phyloP scores from a whole-genome alignment of 2,329 filamentous ascomycete species.

The Verticillium nubilum region DNA sequence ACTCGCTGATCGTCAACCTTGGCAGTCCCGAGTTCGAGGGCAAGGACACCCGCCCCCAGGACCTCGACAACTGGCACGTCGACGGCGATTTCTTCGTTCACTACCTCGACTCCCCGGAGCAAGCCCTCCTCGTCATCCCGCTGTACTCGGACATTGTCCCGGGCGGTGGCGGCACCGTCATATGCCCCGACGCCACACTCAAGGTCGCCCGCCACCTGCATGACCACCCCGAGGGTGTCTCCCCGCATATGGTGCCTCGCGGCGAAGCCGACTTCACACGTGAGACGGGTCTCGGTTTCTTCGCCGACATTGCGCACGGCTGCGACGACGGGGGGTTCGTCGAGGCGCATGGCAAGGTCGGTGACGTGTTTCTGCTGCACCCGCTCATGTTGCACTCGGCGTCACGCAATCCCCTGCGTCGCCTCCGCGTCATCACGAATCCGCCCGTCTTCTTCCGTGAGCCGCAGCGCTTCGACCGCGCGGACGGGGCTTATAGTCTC shows the following conservation, averaged over 20 bases:
- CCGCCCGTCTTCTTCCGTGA: constrained; percentile 39
- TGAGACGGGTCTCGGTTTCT: constrained; percentile 40
- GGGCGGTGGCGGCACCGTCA: constrained; percentile 58
- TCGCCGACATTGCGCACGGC: constrained; percentile 29
- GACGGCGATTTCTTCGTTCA: constrained; percentile 70
- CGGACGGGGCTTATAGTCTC: constrained; percentile 41
- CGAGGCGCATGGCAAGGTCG: constrained; percentile 47
- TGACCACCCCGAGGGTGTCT: constrained; percentile 59
- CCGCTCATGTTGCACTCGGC: constrained; percentile 56
- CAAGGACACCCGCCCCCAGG: constrained; percentile 36
- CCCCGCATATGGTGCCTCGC: constrained; percentile 58
- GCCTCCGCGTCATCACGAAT: constrained; percentile 20
- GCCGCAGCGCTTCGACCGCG: constrained; percentile 47
- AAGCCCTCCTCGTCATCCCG: constrained; percentile 63
- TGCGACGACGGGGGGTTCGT: constrained; percentile 41
- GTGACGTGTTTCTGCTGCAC: constrained; percentile 55
- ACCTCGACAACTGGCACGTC: constrained; percentile 59
- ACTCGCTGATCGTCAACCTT: constrained; percentile 65
- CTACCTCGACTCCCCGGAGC: constrained; percentile 65
- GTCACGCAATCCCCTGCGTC: constrained; percentile 23
- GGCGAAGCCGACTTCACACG: constrained; percentile 38
- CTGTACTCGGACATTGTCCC: constrained; percentile 58
- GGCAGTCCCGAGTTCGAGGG: constrained; percentile 49
- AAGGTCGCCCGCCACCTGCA: constrained; percentile 52
- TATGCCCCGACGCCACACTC: constrained; percentile 55